Evolutionary conservation across 1,284 basidiomycete species (phyloP), one percentile per base, ranked within the genome.

Genomic region (Ustilago xerochloae): DNA sequence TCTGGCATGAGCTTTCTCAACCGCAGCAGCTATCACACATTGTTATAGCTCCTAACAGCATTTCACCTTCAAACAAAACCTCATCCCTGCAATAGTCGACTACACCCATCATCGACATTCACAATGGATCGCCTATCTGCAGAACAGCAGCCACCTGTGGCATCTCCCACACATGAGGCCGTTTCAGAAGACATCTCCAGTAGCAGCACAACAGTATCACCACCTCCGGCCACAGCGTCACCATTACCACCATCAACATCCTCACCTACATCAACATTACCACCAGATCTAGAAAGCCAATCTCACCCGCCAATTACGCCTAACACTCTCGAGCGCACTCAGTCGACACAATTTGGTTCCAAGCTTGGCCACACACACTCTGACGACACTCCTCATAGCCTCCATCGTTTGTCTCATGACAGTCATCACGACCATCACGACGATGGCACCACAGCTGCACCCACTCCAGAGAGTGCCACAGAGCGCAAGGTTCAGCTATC

Each of bases 401-500:
- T 58, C 8, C 20, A 30, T 45, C 65, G 55, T 12, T 5, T 35
- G 18, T 50, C 45, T 13, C 65, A 53, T 20, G 45, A 52, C 45
- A 43, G 41, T 26, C 24, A 43, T 0, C 16, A 28, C 13, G 30
- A n/a, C 20, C 30, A 54, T 30, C 30, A 71, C 29, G 53, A 57
- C 43, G 61, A 61, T 20, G 41, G 16, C 28, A 68, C 70, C 39
- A 61, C 64, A 10, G 50, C 46, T 3, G 61, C 61, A 24, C 60
- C 69, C 1, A 73, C 70, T 7, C 70, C 70, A 9, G 64, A 73
- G 29, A 49, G 26, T 18, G 46, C 35, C 13, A 61, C 70, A 13
- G 70, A 64, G 46, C 60, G 60, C 61, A 65, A 73, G 48, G 65
- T 62, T 26, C n/a, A 75, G 28, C 85, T 92, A 48, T 89, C 89